phyloP scores from a whole-genome alignment of 768 basidiomycete genomes.

The Suillus alpinus region DNA sequence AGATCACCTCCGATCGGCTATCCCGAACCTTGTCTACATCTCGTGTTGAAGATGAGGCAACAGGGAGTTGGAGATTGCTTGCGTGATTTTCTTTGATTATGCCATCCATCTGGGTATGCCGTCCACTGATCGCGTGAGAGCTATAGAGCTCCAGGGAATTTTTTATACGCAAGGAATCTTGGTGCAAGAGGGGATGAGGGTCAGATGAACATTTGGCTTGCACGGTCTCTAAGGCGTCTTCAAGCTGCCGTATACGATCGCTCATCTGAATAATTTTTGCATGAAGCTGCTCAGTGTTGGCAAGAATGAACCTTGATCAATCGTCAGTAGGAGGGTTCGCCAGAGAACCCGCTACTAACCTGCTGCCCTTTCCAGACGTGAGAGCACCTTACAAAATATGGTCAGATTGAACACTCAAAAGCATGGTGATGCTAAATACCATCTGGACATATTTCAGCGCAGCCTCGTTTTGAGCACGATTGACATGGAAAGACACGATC shows the following conservation, averaged over 20 bases:
- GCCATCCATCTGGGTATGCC: conserved; percentile 9
- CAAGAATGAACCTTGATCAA: conserved; percentile 56
- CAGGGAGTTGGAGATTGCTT: conserved; percentile 12
- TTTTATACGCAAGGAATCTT: conserved; percentile 62
- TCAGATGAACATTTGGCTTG: conserved; percentile 40
- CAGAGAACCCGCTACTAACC: conserved; percentile 33
- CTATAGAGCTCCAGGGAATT: conserved; percentile 65
- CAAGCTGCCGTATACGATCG: conserved; percentile 62
- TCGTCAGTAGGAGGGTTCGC: conserved; percentile 10
- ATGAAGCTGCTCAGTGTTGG: conserved; percentile 65
- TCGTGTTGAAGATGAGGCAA: conserved; percentile 2
- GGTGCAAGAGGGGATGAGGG: conserved; percentile 52
- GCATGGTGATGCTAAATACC: conserved; percentile 31
- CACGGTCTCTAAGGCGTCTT: conserved; percentile 51
- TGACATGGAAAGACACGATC: conserved; percentile 67
- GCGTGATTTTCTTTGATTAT: conserved; percentile 8
- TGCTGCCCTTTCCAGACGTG: conserved; percentile 62
- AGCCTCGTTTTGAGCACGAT: conserved; percentile 65
- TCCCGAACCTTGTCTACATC: conserved; percentile 10
- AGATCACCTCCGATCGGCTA: conserved; percentile 24
- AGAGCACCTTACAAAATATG: conserved; percentile 42
- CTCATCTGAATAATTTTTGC: conserved; percentile 60
- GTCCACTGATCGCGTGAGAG: conserved; percentile 23
- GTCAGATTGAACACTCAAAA: conserved; percentile 7
- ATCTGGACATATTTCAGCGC: conserved; percentile 60